Base-by-base conservation (phyloP, 768 basidiomycete genomes). In the Leccinum subgranulosum region DNA sequence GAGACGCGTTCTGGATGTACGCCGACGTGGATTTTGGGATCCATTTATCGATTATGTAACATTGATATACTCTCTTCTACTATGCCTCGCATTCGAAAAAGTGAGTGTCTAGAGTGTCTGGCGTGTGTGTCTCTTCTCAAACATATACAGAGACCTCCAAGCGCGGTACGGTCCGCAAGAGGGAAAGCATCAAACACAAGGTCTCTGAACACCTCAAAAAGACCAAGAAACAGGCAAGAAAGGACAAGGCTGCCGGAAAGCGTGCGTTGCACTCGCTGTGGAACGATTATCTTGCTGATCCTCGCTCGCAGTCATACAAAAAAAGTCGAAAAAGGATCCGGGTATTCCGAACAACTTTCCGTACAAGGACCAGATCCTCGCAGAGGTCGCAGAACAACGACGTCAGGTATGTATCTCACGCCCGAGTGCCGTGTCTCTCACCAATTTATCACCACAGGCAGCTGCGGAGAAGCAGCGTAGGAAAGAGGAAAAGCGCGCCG, bases 341-440 rank as follows among this genome's bases (percentile, higher is more conserved):
- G 94, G 94, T 47, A 94, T 97, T 62, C 94, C 94, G 7, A 95
- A 90, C 73, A 86, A 85, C 58, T 94, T 94, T 75, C 94, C 92
- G 4, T 94, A 87, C 80, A 98, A 96, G 74, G 94, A 95, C 66
- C 87, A 93, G 73, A 88, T 98, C 61, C 77, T 98, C 28, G 94
- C 93, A 5, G 94, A 98, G 66, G 81, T 96, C 52, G 87, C 87
- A 47, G 90, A 90, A 64, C 82, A 91, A 68, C 85, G 93, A 60
- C 79, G 90, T 66, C 73, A 79, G 60, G 93, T 94, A 65, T 19
- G 43, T 29, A 54, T 41, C 41, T 19, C 41, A 47, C 2, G 17
- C 49, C 45, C 27, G 21, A 15, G 17, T 41, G 14, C 23, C 1
- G 46, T 6, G 4, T 49, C 5, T 49, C 39, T 57, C 31, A 57